Base-by-base conservation (phyloP, 2,329 filamentous ascomycete species). In the Didymella exigua region DNA sequence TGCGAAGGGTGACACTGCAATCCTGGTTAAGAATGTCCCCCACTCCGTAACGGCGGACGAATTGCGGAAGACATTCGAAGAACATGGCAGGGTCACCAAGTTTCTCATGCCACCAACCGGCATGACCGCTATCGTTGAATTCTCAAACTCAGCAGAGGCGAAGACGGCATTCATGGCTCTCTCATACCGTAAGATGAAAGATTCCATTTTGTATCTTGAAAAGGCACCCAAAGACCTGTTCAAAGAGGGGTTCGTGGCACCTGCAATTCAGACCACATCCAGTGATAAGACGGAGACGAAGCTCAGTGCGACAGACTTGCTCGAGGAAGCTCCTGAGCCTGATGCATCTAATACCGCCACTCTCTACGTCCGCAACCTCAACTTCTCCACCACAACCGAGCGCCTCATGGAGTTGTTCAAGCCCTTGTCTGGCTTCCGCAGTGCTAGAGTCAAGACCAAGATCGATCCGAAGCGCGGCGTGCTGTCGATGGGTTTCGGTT, bases 401-500 rank as follows among this genome's bases (percentile, higher is more conserved):
- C 83, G 85, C 56, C 82, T 99, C 63, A 85, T 86, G 7, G 89
- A 93, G 67, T 83, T 86, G 21, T 98, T 98, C 78, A 83, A 85
- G 59, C 83, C 90, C 49, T 80, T 98, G 49, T 89, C 92, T 66
- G 95, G 95, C 48, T 98, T 98, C 76, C 81, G 95, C 60, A 91
- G 90, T 53, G 93, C 92, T 24, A 85, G 86, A 61, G 92, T 99
- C 62, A 97, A 97, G 79, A 97, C 91, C 21, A 96, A 96, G 78
- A 85, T 87, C 33, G 92, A 99, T 71, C 85, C 92, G n/a, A 97
- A 96, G 80, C 90, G 89, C 70, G 89, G 96, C 75, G 84, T 89
- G 4, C 85, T 99, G 49, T 97, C 93, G 73, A 97, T 98, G 93
- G 95, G 95, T 31, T 99, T 70, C 47, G 95, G 93, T 38, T 99